These are phyloP conservation scores for Ogataea methanolica DNA, from an alignment of 805 yeast species.

Conservation along the genomic window DNA sequence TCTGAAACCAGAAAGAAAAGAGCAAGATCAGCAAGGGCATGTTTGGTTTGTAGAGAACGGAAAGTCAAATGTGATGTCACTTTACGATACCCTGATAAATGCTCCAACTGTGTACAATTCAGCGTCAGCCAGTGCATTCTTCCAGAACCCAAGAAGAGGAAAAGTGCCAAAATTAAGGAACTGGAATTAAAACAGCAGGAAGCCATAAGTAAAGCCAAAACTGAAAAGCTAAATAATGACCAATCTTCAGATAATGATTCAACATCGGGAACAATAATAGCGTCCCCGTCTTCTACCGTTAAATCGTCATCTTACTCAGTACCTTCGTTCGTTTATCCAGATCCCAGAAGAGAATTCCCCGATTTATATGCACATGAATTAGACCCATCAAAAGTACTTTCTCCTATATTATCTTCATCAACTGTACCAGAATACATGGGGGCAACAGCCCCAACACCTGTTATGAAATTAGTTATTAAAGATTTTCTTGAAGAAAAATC, in stretches of 20 bases:
- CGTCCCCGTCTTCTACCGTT: not conserved
- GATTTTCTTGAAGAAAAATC: conserved; percentile 16
- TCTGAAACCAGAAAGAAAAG: conserved; percentile 24
- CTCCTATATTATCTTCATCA: conserved; percentile 11
- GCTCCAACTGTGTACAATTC: conserved; percentile 68
- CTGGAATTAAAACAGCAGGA: conserved; percentile 8
- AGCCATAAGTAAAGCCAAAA: conserved; percentile 1
- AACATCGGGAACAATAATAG: not conserved
- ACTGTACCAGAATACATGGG: conserved; percentile 28
- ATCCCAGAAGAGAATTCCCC: conserved; percentile 21
- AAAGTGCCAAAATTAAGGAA: conserved; percentile 21
- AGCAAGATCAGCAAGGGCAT: conserved; percentile 66
- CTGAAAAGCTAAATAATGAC: not conserved
- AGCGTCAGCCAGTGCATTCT: conserved; percentile 61
- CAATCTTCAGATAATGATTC: not conserved
- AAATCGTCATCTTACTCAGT: not conserved
- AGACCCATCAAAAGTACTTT: conserved; percentile 18
- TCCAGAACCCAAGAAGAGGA: conserved; percentile 42
- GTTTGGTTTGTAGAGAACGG: conserved; percentile 71
- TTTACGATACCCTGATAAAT: conserved; percentile 40
- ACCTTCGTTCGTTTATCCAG: conserved; percentile 19
- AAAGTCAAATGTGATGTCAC: conserved; percentile 80
- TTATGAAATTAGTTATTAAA: conserved; percentile 26
- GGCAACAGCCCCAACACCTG: conserved; percentile 29
- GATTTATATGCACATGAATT: conserved; percentile 18